Evolutionary conservation across 495 filamentous ascomycete species (phyloP), one percentile per base, ranked within the genome.

Genomic region (Aspergillus bertholletiae): DNA sequence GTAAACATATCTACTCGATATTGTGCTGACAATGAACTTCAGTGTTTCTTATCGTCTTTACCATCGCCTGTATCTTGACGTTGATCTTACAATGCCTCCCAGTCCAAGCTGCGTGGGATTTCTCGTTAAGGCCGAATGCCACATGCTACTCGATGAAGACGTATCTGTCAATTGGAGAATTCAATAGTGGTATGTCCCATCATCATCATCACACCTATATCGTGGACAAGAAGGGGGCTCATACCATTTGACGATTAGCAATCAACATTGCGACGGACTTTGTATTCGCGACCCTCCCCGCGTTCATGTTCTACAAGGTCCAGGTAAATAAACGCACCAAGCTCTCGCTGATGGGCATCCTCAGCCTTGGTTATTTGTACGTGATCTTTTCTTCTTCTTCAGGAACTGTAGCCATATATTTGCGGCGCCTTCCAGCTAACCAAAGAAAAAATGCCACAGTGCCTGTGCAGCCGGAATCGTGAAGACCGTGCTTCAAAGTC

Each of bases 1-100:
- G 30, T 12, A 5, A 11, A 11, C 30, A 32, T 32, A 9, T 32
- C 30, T 3, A 11, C 9, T 11, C 8, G 8, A 12, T 11, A 9
- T 32, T 15, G 34, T 1, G 11, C 34, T 37, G 13, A 37, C 34
- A 37, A 30, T 37, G 34, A 51, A 34, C 6, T 23, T 27, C 21
- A 60, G 57, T 60, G 13, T 63, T 64, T 15, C 41, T 64, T 26
- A 21, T 51, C 3, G 11, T 53, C 1, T 60, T 58, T 32, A 60
- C 61, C 20, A 54, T 64, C 18, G 52, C 61, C 20, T 60, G 52
- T 23, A 46, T 53, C n/a, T 20, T 56, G 8, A 57, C 60, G 1
- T 21, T 64, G 32, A 54, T 64, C 46, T 28, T 64, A 6, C 54
- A 58, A 47, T 64, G 61, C 21, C 37, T 58, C 40, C 61, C 61